These are phyloP conservation scores for Epichloe aotearoae DNA, from an alignment of 2,329 filamentous ascomycete genomes.

Conservation along the genomic window DNA sequence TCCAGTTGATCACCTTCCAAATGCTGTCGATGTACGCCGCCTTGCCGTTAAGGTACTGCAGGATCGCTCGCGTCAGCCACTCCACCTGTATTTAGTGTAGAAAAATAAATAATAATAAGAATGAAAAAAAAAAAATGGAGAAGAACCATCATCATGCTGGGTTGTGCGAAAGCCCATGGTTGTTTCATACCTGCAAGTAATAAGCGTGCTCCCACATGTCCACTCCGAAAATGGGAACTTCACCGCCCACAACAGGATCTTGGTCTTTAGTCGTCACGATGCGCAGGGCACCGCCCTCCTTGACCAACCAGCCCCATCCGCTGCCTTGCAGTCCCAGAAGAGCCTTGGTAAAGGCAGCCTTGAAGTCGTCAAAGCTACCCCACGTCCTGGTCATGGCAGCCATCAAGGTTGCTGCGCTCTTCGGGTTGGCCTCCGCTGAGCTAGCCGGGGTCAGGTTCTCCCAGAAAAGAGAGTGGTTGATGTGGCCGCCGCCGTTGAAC, in stretches of 20 bases:
- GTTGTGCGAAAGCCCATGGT: neutral
- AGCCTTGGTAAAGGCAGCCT: constrained; percentile 48
- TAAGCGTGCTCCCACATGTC: constrained; percentile 96
- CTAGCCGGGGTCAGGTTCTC: constrained; percentile 57
- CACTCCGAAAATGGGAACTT: constrained; percentile 60
- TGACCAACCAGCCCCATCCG: constrained; percentile 80
- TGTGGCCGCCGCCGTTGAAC: constrained; percentile 85
- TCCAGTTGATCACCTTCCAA: constrained; percentile 71
- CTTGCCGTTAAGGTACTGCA: constrained; percentile 62
- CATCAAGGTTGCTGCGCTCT: constrained; percentile 37
- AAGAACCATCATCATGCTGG: no score
- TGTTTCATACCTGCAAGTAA: constrained; percentile 53
- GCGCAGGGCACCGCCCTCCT: constrained; percentile 45
- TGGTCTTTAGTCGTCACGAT: constrained; percentile 81
- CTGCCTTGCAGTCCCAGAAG: constrained; percentile 67
- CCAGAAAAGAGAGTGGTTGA: constrained; percentile 93
- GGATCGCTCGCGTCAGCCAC: constrained; percentile 14
- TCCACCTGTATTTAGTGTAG: neutral
- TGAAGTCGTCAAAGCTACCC: constrained; percentile 55
- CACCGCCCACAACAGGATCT: constrained; percentile 54
- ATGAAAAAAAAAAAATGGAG: neutral
- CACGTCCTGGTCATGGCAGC: constrained; percentile 51
- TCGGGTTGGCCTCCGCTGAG: constrained; percentile 41
- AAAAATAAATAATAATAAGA: neutral
- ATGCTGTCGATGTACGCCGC: constrained; percentile 63